Conservation (phyloP, 2,329 filamentous ascomycete genomes). For the Scedosporium apiospermum region DNA sequence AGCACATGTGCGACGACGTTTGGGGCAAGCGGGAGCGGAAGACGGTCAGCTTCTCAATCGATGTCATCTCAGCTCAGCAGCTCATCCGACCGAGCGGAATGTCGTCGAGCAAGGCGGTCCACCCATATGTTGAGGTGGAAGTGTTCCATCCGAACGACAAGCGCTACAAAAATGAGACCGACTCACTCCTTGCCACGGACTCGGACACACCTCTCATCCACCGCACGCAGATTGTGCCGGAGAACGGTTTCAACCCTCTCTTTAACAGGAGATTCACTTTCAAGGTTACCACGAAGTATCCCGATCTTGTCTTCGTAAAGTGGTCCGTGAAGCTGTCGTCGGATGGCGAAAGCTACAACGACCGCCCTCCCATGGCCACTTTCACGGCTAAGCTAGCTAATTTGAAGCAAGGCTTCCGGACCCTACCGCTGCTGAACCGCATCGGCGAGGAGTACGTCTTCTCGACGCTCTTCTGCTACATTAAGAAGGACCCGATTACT, state of each 20-base stretch:
- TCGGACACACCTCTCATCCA: constrained; percentile 58
- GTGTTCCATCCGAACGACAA: constrained; percentile 92
- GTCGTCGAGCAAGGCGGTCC: constrained; percentile 55
- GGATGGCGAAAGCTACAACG: constrained; percentile 62
- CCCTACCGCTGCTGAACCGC: constrained; percentile 78
- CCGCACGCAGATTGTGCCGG: constrained; percentile 69
- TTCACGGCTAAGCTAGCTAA: constrained; percentile 89
- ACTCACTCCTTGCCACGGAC: constrained; percentile 40
- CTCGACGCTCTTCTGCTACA: constrained; percentile 85
- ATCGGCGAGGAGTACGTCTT: constrained; percentile 91
- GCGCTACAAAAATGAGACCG: constrained; percentile 72
- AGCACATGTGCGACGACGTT: constrained; percentile 42
- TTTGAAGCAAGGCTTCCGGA: constrained; percentile 85
- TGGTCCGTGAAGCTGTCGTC: constrained; percentile 85
- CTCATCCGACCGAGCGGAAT: constrained; percentile 66
- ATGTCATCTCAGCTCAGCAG: constrained; percentile 89
- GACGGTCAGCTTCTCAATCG: constrained; percentile 73
- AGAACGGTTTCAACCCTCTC: constrained; percentile 88
- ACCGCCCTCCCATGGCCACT: constrained; percentile 62
- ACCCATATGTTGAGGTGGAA: constrained; percentile 92
- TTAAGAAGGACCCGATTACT: constrained; percentile 54
- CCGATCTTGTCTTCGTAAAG: constrained; percentile 85
- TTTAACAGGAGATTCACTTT: constrained; percentile 76
- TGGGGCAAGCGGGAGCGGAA: constrained; percentile 67
- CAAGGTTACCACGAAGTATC: constrained; percentile 84